These are phyloP conservation scores for Stereum hirsutum DNA, from an alignment of 1,284 basidiomycete genomes.

Conservation along the genomic window DNA sequence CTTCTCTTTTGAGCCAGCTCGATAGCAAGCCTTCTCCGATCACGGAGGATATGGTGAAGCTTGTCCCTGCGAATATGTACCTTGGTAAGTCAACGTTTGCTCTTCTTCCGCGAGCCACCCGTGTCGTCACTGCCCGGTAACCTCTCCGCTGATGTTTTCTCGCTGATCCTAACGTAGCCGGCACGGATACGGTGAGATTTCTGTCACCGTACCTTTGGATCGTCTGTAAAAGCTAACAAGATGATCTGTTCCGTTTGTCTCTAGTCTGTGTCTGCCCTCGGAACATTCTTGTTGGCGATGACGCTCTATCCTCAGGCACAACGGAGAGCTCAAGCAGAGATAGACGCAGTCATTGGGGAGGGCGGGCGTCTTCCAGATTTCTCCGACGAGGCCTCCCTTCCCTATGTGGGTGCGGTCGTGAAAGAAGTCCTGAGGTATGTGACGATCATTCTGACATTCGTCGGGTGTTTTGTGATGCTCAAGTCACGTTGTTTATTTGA, in stretches of 20 bases:
- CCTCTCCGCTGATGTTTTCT: no score
- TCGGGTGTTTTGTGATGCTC: no score
- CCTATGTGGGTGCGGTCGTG: slow-evolving; percentile 14
- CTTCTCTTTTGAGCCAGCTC: slow-evolving; percentile 2
- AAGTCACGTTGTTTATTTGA: no score
- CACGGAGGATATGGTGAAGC: slow-evolving; percentile 4
- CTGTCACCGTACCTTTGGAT: not conserved
- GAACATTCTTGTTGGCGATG: slow-evolving; percentile 17
- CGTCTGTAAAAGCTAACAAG: not conserved
- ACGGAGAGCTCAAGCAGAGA: slow-evolving; percentile 18
- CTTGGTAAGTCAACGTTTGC: slow-evolving; percentile 5
- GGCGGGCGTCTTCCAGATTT: slow-evolving; percentile 14
- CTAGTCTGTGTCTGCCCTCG: slow-evolving; percentile 13
- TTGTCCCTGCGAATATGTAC: slow-evolving; percentile 7
- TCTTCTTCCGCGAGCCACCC: no score
- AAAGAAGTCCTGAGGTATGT: slow-evolving; percentile 19
- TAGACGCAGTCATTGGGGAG: slow-evolving; percentile 11
- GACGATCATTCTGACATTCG: no score
- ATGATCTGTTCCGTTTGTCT: no score
- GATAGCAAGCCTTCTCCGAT: slow-evolving; percentile 4
- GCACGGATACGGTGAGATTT: slow-evolving; percentile 1
- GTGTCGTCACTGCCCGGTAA: not conserved
- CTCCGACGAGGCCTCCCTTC: slow-evolving; percentile 9
- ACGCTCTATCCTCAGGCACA: slow-evolving; percentile 16
- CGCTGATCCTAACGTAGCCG: not conserved